Evolutionary conservation across 2,329 filamentous ascomycete species (phyloP), one percentile per base, ranked within the genome.

Genomic region (Ophiostoma piceae): DNA sequence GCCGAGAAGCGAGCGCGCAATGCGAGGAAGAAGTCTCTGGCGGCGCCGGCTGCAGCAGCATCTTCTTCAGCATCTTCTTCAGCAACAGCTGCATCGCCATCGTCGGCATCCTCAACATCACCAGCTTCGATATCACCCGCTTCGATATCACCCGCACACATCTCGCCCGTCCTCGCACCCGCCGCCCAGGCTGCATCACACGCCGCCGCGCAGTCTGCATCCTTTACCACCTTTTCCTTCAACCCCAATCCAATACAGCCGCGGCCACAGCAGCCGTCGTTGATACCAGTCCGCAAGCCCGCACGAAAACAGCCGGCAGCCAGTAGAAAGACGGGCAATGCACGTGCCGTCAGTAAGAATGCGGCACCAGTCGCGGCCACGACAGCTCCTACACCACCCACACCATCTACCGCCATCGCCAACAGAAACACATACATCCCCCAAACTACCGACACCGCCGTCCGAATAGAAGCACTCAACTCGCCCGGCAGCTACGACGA

Each of bases 391-490:
- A 5, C 19, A 19, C 5, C 43, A 5, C 7, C 14, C 7, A 19
- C 43, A 19, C 1, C 19, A 14, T 41, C 22, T 29, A 12, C 51
- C 9, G n/a, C 51, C 51, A 57, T 12, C 57, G 19, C n/a, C n/a
- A 57, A 26, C 51, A 57, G 51, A 3, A 57, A 57, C 22, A 57
- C 51, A 47, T 47, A 35, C 35, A 35, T 35, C 35, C 35, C 35
- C 8, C 35, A 35, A 35, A 2, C 8, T 3, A 19, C 73, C 14
- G 11, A 57, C 26, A 73, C 75, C 72, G 69, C 19, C n/a, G 16
- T 64, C 29, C 60, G 32, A 19, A 37, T 64, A 29, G 60, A 64
- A 64, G 5, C 60, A 14, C 60, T 64, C 1, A 64, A 64, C 60
- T 7, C 29, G 26, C 19, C 16, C 7, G 60, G 16, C 19, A 29